Evolutionary conservation across 495 filamentous ascomycete species (phyloP), one percentile per base, ranked within the genome.

Genomic region (Xylaria nigripes): DNA sequence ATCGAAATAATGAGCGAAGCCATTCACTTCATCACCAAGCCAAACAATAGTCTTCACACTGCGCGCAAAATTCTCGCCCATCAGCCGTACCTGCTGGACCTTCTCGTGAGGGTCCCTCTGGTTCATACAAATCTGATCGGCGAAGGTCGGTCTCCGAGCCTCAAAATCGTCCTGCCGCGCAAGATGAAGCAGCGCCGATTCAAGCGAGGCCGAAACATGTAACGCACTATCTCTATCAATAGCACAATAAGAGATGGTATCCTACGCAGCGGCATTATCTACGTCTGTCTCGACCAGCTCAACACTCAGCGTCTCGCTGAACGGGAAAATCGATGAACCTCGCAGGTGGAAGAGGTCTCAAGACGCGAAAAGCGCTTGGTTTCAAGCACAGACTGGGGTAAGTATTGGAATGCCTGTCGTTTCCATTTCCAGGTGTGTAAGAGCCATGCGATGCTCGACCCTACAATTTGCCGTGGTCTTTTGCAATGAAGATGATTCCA

Each of bases 51-150:
- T 53, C n/a, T 16, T 45, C 7, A 24, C 38, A 12, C 50, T 36
- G 7, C 29, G 3, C 23, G 29, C 3, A 38, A 45, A 53, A 13
- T 45, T 25, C 16, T 36, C 36, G 36, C 45, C 41, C 54, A 56
- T 50, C 2, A 44, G 46, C 4, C 27, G 13, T 10, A 56, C 54
- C 46, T 56, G 54, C 27, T 30, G 21, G 25, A 45, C 23, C n/a
- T 44, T 56, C 15, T 50, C 54, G n/a, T 15, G 0, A 45, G 50
- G 40, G 15, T 44, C 38, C 8, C 12, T 27, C 18, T 50, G 54
- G 18, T 56, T 56, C 12, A 56, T 48, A 21, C 50, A 45, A 27
- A 52, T 52, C 41, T 52, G 50, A 25, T 53, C 50, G 6, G 50
- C 50, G 10, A 53, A 53, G 24, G 38, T 53, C 6, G 50, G 29